Evolutionary conservation across 2,329 filamentous ascomycete genomes (phyloP), one percentile per base, ranked within the genome.

Genomic region (Fusarium buxicola): DNA sequence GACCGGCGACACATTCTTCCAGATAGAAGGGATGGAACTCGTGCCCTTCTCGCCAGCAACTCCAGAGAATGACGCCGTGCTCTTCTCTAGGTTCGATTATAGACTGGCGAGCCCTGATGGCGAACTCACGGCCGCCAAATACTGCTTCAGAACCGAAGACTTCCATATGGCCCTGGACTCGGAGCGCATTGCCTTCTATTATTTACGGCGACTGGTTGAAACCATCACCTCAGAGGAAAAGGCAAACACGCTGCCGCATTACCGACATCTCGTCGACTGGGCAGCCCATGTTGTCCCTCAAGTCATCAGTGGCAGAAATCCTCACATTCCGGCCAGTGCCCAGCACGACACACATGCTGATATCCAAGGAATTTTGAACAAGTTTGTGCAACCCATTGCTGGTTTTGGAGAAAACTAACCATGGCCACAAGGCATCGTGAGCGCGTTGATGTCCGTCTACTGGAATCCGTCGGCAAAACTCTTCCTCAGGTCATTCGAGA

Each of bases 121-220:
- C 6, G 47, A 52, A 12, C 18, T 27, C n/a, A 10, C 32, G 32
- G 45, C 34, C 2, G 24, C 32, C 8, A 24, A 31, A 15, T 32
- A 48, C 8, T 25, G n/a, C 13, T 27, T 31, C 25, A 39, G 34
- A 12, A 15, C 30, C 4, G 39, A 44, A 10, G 48, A 52, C 8
- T 24, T 43, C 12, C 12, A 43, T 11, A 5, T 41, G 13, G 12
- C 15, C 18, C 5, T n/a, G 10, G 48, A 25, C 8, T 21, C 21
- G 38, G 49, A 53, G 12, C 36, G 49, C n/a, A 39, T 45, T 38
- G 39, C 49, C 5, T 53, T 53, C n/a, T 53, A 38, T 21, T 53
- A 53, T 16, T 16, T 53, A 4, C 39, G 27, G 3, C 15, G n/a
- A 10, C 16, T 53, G 10, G 13, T 34, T 32, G 40, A 45, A 10